phyloP scores from a whole-genome alignment of 768 basidiomycete species.

The Pilatotrama ljubarskyi region DNA sequence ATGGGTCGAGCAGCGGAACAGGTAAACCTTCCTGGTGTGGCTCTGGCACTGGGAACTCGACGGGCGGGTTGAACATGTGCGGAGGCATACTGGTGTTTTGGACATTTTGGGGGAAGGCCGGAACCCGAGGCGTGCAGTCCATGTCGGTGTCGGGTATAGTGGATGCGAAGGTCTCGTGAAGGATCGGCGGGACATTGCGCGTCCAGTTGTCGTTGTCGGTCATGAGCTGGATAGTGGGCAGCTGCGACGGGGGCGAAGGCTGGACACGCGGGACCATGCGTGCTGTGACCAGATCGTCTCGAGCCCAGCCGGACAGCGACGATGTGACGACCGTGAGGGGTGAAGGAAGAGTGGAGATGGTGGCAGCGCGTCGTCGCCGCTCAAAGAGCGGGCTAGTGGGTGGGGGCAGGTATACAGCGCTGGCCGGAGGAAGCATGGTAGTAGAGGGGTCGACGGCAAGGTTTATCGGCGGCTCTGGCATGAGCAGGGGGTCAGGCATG shows the following conservation, averaged over 20 bases:
- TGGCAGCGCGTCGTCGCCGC: constrained; percentile 27
- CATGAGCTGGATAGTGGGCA: neutral
- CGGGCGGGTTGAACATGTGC: neutral
- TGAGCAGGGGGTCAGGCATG: neutral
- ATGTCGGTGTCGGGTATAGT: constrained; percentile 22
- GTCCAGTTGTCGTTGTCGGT: neutral
- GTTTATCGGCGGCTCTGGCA: constrained; percentile 4
- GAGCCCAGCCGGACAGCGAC: constrained; percentile 31
- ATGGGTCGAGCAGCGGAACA: neutral
- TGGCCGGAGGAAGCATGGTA: neutral
- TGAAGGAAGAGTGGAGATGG: constrained; percentile 28
- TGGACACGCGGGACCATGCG: constrained; percentile 7
- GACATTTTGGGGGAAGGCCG: constrained; percentile 22
- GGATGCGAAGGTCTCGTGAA: neutral
- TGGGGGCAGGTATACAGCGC: neutral
- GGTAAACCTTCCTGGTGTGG: neutral
- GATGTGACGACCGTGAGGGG: constrained; percentile 37
- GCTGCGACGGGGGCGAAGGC: neutral
- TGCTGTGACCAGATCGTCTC: constrained; percentile 15
- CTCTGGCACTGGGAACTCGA: neutral
- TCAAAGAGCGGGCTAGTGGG: constrained; percentile 21
- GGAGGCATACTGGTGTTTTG: constrained; percentile 5
- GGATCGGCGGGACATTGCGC: neutral
- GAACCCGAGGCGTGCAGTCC: constrained; percentile 26
- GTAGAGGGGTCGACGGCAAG: neutral